Evolutionary conservation across 78 protist genomes (phyloP), one percentile per base, ranked within the genome.

Genomic region (Paratrimastix pyriformis): DNA sequence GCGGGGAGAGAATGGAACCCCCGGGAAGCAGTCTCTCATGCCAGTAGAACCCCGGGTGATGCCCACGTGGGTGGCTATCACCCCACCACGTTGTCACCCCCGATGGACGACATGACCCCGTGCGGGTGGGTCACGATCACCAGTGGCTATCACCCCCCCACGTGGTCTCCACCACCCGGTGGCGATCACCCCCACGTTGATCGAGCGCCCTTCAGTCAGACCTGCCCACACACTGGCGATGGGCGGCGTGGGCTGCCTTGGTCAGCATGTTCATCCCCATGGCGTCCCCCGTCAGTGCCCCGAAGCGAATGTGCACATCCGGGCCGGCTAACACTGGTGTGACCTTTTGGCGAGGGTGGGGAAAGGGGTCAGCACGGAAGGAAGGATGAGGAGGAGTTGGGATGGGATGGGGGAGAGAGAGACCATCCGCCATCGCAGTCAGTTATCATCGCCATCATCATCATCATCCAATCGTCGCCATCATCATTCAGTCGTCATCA

Each of bases 211-310:
- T 1, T 66, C 9, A 26, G 26, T 42, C 84, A 64, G 30, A 5
- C 21, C 18, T 26, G 44, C 66, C n/a, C n/a, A n/a, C n/a, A n/a
- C n/a, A n/a, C n/a, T n/a, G n/a, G n/a, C n/a, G n/a, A 91, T 30
- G 24, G 80, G 88, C 38, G 50, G 9, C 24, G 32, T 68, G 59
- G 38, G 57, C 42, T 15, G 87, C 96, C 77, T 91, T 88, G n/a
- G 87, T 37, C 59, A 91, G 37, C 96, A 91, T 91, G 81, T 91
- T 91, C 96, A 91, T 91, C 35, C 96, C 96, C 96, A 91, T 91
- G 24, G 96, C 96, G 43, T 91, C 96, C 26, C 93, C 96, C 0
- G 92, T 87, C 11, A 21, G 1, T 35, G 73, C 5, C 21, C 48
- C 6, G 59, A 91, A 84, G 37, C 96, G 85, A 11, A 85, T 13